Percentiles rank a stretch among this genome's conserved stretches.
Evolutionary conservation across 306 rosid species (phyloP).

Genomic region (Lathyrus oleraceus): DNA sequence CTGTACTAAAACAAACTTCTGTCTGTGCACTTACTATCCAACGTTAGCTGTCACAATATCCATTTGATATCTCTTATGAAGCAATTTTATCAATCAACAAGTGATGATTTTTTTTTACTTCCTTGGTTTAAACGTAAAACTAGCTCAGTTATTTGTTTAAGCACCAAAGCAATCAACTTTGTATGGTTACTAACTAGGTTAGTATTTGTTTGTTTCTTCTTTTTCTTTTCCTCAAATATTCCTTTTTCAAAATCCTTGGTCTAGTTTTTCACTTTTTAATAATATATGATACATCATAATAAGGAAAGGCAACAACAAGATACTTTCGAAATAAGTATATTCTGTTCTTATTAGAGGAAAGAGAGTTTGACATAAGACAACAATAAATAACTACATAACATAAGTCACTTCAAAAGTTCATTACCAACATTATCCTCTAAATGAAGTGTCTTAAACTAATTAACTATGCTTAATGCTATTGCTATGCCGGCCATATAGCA

Average conservation of each 20-base stretch:
- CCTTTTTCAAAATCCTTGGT: not conserved
- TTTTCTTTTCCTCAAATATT: constrained; percentile 7
- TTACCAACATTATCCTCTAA: constrained; percentile 6
- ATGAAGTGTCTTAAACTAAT: constrained; percentile 2
- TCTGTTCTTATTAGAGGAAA: constrained; percentile 8
- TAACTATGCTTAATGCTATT: not conserved
- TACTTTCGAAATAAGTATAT: constrained; percentile 26
- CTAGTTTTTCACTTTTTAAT: not conserved
- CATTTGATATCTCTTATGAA: constrained; percentile 25
- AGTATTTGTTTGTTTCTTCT: constrained; percentile 15
- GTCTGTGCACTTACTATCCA: not conserved
- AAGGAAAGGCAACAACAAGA: not conserved
- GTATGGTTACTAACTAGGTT: constrained; percentile 5
- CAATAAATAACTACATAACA: constrained; percentile 7
- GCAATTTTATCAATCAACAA: not conserved
- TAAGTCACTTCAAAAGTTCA: constrained; percentile 15
- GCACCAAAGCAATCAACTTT: constrained; percentile 10
- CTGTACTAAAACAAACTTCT: not conserved
- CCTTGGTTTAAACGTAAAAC: constrained; percentile 17
- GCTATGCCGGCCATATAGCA: constrained; percentile 39
- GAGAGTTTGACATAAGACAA: constrained; percentile 5
- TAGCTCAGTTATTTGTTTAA: not conserved
- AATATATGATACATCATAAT: not conserved
- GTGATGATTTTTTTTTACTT: constrained; percentile 23
- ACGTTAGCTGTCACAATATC: not conserved